These are phyloP conservation scores for Ceratorhiza oryzae-sativae DNA, from an alignment of 1,284 basidiomycete species.

Conservation along the genomic window DNA sequence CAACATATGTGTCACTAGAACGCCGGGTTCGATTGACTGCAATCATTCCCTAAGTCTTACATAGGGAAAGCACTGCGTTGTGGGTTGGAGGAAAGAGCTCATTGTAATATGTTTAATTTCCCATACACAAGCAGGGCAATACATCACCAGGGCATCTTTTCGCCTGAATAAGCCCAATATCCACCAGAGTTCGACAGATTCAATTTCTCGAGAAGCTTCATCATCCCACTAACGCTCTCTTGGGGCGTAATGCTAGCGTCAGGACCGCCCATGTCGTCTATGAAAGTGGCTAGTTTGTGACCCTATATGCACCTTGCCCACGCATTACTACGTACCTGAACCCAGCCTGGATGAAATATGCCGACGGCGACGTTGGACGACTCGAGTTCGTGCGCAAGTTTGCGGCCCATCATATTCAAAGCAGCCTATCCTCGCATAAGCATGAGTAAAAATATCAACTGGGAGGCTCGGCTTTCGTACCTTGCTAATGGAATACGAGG, in stretches of 20 bases:
- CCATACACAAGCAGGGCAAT: not conserved
- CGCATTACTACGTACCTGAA: slow-evolving; percentile 6
- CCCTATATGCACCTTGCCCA: not conserved
- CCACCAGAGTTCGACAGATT: slow-evolving; percentile 3
- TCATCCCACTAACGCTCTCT: slow-evolving; percentile 14
- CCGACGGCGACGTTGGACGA: slow-evolving; percentile 2
- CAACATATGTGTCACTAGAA: too few relatives aligned
- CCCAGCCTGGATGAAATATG: slow-evolving; percentile 25
- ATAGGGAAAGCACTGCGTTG: too few relatives aligned
- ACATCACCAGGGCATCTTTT: slow-evolving; percentile 14
- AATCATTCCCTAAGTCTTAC: too few relatives aligned
- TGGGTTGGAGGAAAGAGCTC: too few relatives aligned
- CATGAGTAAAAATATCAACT: too few relatives aligned
- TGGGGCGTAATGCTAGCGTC: not conserved
- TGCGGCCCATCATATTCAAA: slow-evolving; percentile 29
- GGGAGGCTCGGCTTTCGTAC: too few relatives aligned
- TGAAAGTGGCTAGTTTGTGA: too few relatives aligned
- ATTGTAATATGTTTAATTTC: too few relatives aligned
- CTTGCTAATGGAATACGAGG: slow-evolving; percentile 21
- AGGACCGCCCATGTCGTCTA: slow-evolving; percentile 25
- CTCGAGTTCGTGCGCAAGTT: slow-evolving; percentile 26
- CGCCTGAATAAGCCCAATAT: slow-evolving; percentile 15
- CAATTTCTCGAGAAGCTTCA: slow-evolving; percentile 7
- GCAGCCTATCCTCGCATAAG: slow-evolving; percentile 18
- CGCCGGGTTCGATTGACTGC: too few relatives aligned